Percentiles rank a stretch among this genome's conserved stretches.
These are phyloP conservation scores for Jamesozyma jinghongensis DNA, from an alignment of 805 yeast genomes.

Conservation along the genomic window DNA sequence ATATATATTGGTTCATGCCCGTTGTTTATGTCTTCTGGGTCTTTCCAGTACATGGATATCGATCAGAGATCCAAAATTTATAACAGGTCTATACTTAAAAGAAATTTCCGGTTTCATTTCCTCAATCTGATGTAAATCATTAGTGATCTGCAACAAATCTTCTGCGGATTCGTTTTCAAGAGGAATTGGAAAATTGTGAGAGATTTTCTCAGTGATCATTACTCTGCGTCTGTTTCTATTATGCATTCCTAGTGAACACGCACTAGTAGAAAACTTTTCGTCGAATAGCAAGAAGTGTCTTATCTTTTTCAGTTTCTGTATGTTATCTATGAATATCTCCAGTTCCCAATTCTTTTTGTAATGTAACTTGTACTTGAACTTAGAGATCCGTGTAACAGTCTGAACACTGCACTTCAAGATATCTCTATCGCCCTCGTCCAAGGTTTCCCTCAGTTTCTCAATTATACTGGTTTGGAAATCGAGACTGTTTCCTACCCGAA, in stretches of 20 bases:
- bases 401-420: conserved; percentile 11
- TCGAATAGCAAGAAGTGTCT: conserved; percentile 18
- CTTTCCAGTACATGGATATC: conserved; percentile 25
- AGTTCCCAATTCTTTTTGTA: conserved; percentile 26
- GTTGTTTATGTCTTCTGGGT: conserved; percentile 20
- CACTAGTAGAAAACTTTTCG: conserved; percentile 1
- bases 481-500: conserved; percentile 20
- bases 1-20: not conserved
- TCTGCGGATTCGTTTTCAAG: not conserved
- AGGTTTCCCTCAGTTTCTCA: conserved; percentile 4
- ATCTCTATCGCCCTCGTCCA: not conserved
- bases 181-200: not conserved
- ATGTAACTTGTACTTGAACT: conserved; percentile 19
- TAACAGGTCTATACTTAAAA: conserved; percentile 16
- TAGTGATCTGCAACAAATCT: not conserved
- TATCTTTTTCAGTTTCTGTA: conserved; percentile 17
- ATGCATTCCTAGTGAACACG: not conserved
- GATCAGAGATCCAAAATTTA: conserved; percentile 21
- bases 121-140: not conserved
- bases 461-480: conserved; percentile 16
- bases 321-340: conserved; percentile 23
- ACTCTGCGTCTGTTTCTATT: conserved; percentile 4
- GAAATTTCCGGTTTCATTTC: conserved; percentile 18
- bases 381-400: conserved; percentile 21
- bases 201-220: conserved; percentile 2